Conservation (phyloP, 2,329 filamentous ascomycete species). For the Parastagonospora nodorum region DNA sequence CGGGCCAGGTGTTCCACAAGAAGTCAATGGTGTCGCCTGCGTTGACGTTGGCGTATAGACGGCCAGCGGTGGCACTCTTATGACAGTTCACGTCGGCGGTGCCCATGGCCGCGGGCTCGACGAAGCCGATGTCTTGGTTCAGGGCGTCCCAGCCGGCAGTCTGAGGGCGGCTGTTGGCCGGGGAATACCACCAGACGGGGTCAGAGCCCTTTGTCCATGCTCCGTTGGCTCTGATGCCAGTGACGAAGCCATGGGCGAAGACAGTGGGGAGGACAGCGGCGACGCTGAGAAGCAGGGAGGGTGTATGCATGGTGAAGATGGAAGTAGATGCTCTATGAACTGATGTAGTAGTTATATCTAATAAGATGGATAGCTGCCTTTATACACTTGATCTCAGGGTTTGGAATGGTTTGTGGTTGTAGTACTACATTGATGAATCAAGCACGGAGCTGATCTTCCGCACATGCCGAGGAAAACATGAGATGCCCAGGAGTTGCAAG, state of each 20-base stretch:
- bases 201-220: slow-evolving; percentile 35
- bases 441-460: too few species aligned
- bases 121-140: slow-evolving; percentile 47
- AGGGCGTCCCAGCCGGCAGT: slow-evolving; percentile 43
- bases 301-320: slow-evolving; percentile 21
- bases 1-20: slow-evolving; percentile 45
- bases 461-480: too few species aligned
- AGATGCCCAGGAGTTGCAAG: too few species aligned
- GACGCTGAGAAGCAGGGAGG: slow-evolving; percentile 23
- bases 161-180: slow-evolving; percentile 26
- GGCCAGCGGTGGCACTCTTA: slow-evolving; percentile 43
- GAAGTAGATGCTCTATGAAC: neutral
- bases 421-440: too few species aligned
- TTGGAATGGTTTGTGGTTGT: too few species aligned
- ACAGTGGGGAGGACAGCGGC: slow-evolving; percentile 22
- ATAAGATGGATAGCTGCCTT: neutral
- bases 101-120: slow-evolving; percentile 33
- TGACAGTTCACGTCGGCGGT: slow-evolving; percentile 46
- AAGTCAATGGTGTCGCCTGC: slow-evolving; percentile 42
- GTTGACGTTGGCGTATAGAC: slow-evolving; percentile 39
- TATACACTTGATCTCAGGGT: too few species aligned
- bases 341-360: neutral
- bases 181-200: slow-evolving; percentile 40
- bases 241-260: slow-evolving; percentile 41
- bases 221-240: slow-evolving; percentile 27